Base-by-base conservation (phyloP, 768 basidiomycete species). In the Pleurotus tuoliensis region DNA sequence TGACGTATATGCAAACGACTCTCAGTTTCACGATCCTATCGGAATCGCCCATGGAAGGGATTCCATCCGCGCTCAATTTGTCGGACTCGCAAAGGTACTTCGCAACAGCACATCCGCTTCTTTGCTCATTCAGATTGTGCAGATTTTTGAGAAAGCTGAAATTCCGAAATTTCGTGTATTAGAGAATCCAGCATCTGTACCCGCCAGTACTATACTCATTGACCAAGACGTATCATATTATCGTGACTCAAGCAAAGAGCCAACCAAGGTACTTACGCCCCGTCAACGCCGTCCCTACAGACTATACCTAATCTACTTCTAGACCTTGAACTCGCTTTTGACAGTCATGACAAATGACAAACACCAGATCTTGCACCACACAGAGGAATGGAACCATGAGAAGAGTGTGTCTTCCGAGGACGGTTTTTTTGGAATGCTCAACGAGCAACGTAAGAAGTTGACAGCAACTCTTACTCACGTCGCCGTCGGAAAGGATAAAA, bases 191-290 rank as follows among this genome's bases (percentile, higher is more conserved):
- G 52, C 69, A 2, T 69, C 65, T 6, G 60, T 75, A 4, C 68
- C 73, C 13, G 59, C 68, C 39, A 75, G 64, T 56, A 72, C 68
- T 9, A 67, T 80, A 24, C 67, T 80, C 30, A 75, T 79, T 47
- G 77, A 79, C 61, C 77, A 76, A 61, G 76, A 81, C 55, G 77
- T 81, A 4, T 65, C 72, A 0, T 80, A 79, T 61, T 79, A 65
- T 63, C 71, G 73, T 13, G 66, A 75, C 49, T 63, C 71, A 3
- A 63, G 72, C 2, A 62, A 68, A 13, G 67, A 70, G 7, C 77
- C 79, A 0, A 77, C 71, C n/a, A 79, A 80, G 68, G 73, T 71
- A 51, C 7, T 56, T 3, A 24, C 48, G 18, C 4, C 30, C 20
- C 20, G 20, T 44, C 50, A 15, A 30, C 9, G 43, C 16, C 9